Evolutionary conservation across 805 yeast genomes (phyloP), one percentile per base, ranked within the genome.

Genomic region (Saturnispora hagleri): DNA sequence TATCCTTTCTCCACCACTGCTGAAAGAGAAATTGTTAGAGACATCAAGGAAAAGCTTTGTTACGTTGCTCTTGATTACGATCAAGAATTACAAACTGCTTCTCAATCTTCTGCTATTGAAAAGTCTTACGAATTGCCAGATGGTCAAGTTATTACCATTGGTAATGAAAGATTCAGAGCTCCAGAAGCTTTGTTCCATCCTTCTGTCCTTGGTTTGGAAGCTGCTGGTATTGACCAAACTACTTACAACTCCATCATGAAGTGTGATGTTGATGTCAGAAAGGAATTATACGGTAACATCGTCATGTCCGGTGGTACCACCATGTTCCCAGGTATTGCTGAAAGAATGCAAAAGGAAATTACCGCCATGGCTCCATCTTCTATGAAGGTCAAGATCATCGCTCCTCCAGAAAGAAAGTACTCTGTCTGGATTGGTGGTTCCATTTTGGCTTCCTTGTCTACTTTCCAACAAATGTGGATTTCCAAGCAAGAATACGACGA

Each of bases 401-500:
- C 99, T 72, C 97, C 98, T 64, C 98, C 98, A 63, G 99, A 93
- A 79, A 86, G 99, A 78, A 93, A 93, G 78, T 93, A 87, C 86
- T 87, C 96, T 68, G 97, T 90, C 79, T 93, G 99, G 99, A 93
- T 93, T 62, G 99, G 99, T 83, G 99, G 99, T 80, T 93, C 98
- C 66, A 93, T 93, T 70, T 84, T 93, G 76, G 97, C 99, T 62
- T 89, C 97, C 56, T 84, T 93, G 73, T 88, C 97, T 59, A 93
- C 99, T 74, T 93, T 93, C 97, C 98, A 93, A 83, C 98, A 93
- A 80, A 91, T 93, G 98, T 93, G 99, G 99, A 89, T 93, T 87
- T 90, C 98, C 72, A 93, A 93, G 84, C 98, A 93, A 81, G 99
- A 93, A 82, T 93, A 93, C 86, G 99, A 93, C 84, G 99, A 93